A percentile compares a stretch with the other conserved stretches of the same genome.
Conservation (phyloP, 75 land plant species). For the Pinus albicaulis region DNA sequence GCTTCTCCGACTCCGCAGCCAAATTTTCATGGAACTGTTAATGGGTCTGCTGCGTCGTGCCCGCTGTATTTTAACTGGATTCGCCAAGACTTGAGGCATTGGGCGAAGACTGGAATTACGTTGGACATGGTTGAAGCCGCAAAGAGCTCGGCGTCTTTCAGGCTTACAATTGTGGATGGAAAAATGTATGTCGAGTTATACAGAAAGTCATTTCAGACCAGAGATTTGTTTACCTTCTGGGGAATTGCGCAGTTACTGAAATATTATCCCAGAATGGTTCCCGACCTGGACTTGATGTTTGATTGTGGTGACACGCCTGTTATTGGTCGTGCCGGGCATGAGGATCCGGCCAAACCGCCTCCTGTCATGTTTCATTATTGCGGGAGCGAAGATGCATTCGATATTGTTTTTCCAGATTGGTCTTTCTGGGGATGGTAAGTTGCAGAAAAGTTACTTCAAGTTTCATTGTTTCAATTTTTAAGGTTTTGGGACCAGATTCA, state of each 20-base stretch:
- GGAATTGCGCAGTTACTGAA: conserved; percentile 51
- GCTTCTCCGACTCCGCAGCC: no score
- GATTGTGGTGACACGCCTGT: conserved; percentile 51
- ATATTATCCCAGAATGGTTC: conserved; percentile 53
- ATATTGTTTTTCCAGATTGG: conserved; percentile 3
- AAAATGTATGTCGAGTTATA: conserved; percentile 36
- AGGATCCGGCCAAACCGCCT: neutral
- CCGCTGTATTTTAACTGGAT: conserved; percentile 28
- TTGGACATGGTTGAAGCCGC: conserved; percentile 38
- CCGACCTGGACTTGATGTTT: conserved; percentile 69
- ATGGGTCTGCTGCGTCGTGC: no score
- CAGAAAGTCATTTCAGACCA: conserved; percentile 37
- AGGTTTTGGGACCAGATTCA: no score
- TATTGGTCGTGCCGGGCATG: no score
- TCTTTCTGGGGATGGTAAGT: conserved; percentile 1
- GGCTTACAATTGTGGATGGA: conserved; percentile 40
- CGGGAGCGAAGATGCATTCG: neutral
- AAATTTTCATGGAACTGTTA: no score
- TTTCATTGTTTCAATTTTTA: no score
- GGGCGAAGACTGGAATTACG: conserved; percentile 46
- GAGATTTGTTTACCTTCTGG: conserved; percentile 60
- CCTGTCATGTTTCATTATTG: neutral
- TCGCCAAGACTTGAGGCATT: conserved; percentile 56
- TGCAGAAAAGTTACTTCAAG: no score
- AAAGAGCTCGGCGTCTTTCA: conserved; percentile 25